Conservation (phyloP, 768 basidiomycete species). For the Lepiota brunneoincarnata region DNA sequence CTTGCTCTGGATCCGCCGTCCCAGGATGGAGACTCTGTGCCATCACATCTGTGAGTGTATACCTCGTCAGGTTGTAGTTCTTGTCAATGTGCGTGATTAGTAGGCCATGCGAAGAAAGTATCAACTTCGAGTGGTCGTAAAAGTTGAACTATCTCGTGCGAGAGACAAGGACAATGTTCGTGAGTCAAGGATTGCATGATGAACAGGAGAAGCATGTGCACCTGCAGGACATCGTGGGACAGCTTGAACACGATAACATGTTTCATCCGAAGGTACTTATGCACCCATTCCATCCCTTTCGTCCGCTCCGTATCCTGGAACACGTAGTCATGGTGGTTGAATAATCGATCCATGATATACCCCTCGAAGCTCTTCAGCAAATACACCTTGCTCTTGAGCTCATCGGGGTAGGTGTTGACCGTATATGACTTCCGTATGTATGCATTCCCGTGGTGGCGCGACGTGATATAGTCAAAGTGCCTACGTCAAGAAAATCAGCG, state of each 20-base stretch:
- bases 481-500: slow-evolving; percentile 35
- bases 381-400: slow-evolving; percentile 88
- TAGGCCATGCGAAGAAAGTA: slow-evolving; percentile 79
- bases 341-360: slow-evolving; percentile 91
- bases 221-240: slow-evolving; percentile 95
- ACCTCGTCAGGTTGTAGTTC: slow-evolving; percentile 73
- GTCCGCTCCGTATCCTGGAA: slow-evolving; percentile 65
- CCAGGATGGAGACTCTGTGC: slow-evolving; percentile 38
- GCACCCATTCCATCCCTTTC: slow-evolving; percentile 92
- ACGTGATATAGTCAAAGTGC: slow-evolving; percentile 86
- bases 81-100: slow-evolving; percentile 90
- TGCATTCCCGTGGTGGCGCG: slow-evolving; percentile 60
- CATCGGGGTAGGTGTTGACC: slow-evolving; percentile 70
- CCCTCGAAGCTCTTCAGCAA: slow-evolving; percentile 90
- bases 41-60: slow-evolving; percentile 72
- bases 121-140: slow-evolving; percentile 94
- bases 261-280: slow-evolving; percentile 95
- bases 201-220: slow-evolving; percentile 28
- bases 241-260: slow-evolving; percentile 96
- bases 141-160: slow-evolving; percentile 82
- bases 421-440: slow-evolving; percentile 73
- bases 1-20: slow-evolving; percentile 48
- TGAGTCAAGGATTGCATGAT: slow-evolving; percentile 9
- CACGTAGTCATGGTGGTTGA: slow-evolving; percentile 81
- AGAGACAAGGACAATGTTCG: not conserved